Evolutionary conservation across 768 basidiomycete genomes (phyloP).

Genomic region (Lenzites betulinus): DNA sequence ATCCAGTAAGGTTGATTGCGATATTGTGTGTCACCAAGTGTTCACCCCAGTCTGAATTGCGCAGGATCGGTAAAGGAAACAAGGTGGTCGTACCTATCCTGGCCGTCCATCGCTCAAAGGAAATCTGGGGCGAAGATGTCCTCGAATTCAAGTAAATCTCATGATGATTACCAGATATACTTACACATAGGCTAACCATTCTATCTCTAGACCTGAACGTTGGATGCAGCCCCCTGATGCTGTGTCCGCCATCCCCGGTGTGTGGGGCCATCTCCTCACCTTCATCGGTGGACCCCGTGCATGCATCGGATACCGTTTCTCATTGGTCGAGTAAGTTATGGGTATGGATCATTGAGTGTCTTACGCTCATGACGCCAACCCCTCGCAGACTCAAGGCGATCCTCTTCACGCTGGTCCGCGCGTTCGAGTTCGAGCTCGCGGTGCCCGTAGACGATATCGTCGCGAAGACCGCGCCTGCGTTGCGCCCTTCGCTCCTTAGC

Average conservation of each 20-base stretch:
- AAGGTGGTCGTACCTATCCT: background rate
- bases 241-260: constrained; percentile 51
- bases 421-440: constrained; percentile 35
- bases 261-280: constrained; percentile 59
- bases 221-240: constrained; percentile 53
- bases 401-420: constrained; percentile 31
- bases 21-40: too few species aligned
- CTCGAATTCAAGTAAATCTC: constrained; percentile 46
- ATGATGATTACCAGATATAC: too few species aligned
- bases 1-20: constrained; percentile 31
- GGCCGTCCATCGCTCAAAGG: background rate
- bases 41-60: too few species aligned
- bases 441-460: constrained; percentile 26
- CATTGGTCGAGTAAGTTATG: constrained; percentile 54
- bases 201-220: constrained; percentile 54
- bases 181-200: background rate
- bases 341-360: constrained; percentile 18
- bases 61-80: too few species aligned
- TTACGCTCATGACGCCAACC: too few species aligned
- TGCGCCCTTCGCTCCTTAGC: constrained; percentile 21
- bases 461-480: constrained; percentile 20
- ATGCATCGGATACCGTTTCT: constrained; percentile 69
- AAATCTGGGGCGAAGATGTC: background rate
- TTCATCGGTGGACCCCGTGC: constrained; percentile 67
- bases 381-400: background rate